Percentiles rank a stretch among this genome's conserved stretches.
Evolutionary conservation across 768 basidiomycete species (phyloP).

Genomic region (Rhodotorula graminis): DNA sequence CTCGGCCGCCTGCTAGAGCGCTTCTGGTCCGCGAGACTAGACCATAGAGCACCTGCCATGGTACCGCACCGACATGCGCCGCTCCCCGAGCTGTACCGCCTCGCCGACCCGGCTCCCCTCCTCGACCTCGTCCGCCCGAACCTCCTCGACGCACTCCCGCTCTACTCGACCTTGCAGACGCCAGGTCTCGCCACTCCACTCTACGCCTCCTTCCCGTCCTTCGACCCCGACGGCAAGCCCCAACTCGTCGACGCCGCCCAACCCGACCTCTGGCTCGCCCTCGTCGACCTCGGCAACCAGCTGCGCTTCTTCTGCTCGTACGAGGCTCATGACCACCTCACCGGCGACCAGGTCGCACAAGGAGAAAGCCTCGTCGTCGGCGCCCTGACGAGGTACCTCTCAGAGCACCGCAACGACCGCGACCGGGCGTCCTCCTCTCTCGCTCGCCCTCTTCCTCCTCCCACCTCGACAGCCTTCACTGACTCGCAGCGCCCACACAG

Average conservation of each 20-base stretch:
- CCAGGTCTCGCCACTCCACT: background rate
- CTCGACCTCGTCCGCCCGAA: background rate
- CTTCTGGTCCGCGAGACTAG: background rate
- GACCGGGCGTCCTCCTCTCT: slow-evolving; percentile 1
- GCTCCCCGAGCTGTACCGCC: background rate
- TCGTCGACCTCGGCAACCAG: slow-evolving; percentile 21
- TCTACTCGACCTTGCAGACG: slow-evolving; percentile 10
- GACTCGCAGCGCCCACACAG: background rate
- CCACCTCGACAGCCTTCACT: too few species aligned
- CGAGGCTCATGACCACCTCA: background rate
- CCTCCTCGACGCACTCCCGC: slow-evolving; percentile 6
- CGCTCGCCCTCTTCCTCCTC: too few species aligned
- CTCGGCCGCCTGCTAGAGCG: background rate
- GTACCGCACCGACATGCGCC: too few species aligned
- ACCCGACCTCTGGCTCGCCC: background rate
- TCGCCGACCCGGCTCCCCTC: background rate
- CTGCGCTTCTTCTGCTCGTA: slow-evolving; percentile 23
- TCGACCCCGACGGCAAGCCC: background rate
- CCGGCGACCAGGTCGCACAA: background rate
- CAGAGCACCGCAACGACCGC: background rate
- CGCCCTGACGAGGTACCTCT: background rate
- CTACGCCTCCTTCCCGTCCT: slow-evolving; percentile 6
- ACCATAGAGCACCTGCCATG: background rate
- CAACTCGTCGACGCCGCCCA: background rate
- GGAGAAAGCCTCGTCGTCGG: background rate